phyloP scores from a whole-genome alignment of 2,329 filamentous ascomycete genomes.

The Microascus cirrosus region DNA sequence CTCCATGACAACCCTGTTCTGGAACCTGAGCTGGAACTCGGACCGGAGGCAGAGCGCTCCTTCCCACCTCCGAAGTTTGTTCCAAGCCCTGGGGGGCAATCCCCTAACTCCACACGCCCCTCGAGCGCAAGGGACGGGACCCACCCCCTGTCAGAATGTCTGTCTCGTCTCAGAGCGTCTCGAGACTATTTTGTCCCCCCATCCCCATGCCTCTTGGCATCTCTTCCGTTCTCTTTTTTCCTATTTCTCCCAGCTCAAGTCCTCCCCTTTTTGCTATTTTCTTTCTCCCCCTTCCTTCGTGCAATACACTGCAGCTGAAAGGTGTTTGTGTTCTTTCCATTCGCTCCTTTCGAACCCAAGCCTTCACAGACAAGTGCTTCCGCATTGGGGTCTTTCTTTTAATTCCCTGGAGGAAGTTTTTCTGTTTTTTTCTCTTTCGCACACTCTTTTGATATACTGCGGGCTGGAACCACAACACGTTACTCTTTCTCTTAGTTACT shows the following conservation, averaged over 20 bases:
- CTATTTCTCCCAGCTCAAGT: conserved; percentile 7
- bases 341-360: conserved; percentile 8
- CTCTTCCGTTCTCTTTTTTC: conserved; percentile 16
- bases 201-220: conserved; percentile 17
- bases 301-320: conserved; percentile 1
- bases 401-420: not conserved
- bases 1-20: not conserved
- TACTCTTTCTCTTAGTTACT: conserved; percentile 22
- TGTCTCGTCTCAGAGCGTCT: conserved; percentile 21
- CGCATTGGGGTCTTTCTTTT: not conserved
- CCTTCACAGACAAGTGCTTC: not conserved
- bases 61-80: conserved; percentile 1
- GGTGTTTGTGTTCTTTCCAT: conserved; percentile 17
- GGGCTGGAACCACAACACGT: not conserved
- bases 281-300: not conserved
- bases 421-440: conserved; percentile 8
- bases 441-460: conserved; percentile 4
- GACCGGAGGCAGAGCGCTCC: not conserved
- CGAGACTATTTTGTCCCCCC: conserved; percentile 13
- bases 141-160: conserved; percentile 15
- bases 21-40: conserved; percentile 1
- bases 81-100: not conserved
- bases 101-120: conserved; percentile 8
- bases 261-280: not conserved
- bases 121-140: conserved; percentile 19